Conservation (phyloP, 768 basidiomycete genomes). For the Ramaria rubella region DNA sequence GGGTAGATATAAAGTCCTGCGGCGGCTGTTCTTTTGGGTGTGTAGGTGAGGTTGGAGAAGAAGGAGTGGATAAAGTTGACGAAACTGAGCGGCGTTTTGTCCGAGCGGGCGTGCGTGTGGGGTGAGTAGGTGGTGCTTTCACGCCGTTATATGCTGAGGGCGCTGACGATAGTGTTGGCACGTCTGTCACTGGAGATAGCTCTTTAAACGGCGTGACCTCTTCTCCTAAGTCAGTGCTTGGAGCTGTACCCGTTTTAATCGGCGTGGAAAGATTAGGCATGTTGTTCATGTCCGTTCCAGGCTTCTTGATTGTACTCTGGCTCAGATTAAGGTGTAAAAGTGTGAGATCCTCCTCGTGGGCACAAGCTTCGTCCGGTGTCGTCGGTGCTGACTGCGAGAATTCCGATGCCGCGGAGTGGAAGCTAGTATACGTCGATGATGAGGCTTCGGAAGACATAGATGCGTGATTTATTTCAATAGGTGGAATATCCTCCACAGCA, state of each 20-base stretch:
- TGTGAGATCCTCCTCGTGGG: conserved; percentile 14
- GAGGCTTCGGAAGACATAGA: conserved; percentile 12
- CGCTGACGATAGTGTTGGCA: background rate
- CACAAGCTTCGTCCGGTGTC: conserved; percentile 23
- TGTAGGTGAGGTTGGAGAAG: conserved; percentile 46
- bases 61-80: conserved; percentile 67
- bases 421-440: conserved; percentile 13
- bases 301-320: conserved; percentile 8
- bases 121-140: conserved; percentile 48
- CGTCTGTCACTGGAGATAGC: background rate
- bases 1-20: conserved; percentile 53
- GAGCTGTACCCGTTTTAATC: background rate
- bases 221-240: background rate
- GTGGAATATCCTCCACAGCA: conserved; percentile 6
- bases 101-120: conserved; percentile 83
- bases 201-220: background rate
- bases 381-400: conserved; percentile 23
- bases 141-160: conserved; percentile 11
- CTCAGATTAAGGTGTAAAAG: conserved; percentile 6
- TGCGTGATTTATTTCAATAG: background rate
- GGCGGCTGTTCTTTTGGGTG: conserved; percentile 21
- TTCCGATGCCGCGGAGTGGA: conserved; percentile 15
- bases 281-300: background rate
- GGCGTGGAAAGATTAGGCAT: background rate
- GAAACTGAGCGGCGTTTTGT: conserved; percentile 96